Percentiles rank a stretch among this genome's conserved stretches.
Evolutionary conservation across 2,329 filamentous ascomycete species (phyloP).

Genomic region (Aspergillus awamori): DNA sequence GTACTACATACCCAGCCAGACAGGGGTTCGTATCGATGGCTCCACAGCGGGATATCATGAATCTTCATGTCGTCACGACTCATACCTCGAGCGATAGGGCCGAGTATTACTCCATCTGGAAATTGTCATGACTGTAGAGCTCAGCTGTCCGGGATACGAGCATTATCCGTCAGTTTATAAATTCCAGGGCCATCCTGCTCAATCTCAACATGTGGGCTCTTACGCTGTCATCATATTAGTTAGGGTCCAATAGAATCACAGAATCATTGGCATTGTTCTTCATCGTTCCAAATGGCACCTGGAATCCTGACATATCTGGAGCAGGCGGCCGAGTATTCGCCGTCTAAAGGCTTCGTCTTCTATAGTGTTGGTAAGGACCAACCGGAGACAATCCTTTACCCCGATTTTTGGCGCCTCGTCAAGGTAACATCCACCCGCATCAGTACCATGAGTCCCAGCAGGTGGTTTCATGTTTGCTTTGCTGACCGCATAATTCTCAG

Average conservation of each 20-base stretch:
- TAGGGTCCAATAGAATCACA: neutral
- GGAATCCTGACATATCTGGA: neutral
- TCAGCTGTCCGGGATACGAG: neutral
- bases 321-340: neutral
- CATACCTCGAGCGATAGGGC: neutral
- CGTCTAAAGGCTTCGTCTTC: neutral
- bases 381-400: neutral
- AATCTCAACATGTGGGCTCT: neutral
- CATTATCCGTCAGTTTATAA: neutral
- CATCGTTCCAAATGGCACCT: neutral
- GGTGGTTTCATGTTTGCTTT: neutral
- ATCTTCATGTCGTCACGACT: constrained; percentile 2
- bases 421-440: neutral
- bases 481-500: neutral
- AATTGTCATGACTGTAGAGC: neutral
- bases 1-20: neutral
- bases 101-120: neutral
- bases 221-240: neutral
- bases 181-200: neutral
- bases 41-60: too few species aligned
- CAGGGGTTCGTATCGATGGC: neutral
- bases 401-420: neutral
- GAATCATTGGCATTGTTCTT: neutral
- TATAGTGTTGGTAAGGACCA: neutral
- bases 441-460: neutral